phyloP scores from a whole-genome alignment of 192 early-diverging fungal genomes.

The Coemansia sp. region DNA sequence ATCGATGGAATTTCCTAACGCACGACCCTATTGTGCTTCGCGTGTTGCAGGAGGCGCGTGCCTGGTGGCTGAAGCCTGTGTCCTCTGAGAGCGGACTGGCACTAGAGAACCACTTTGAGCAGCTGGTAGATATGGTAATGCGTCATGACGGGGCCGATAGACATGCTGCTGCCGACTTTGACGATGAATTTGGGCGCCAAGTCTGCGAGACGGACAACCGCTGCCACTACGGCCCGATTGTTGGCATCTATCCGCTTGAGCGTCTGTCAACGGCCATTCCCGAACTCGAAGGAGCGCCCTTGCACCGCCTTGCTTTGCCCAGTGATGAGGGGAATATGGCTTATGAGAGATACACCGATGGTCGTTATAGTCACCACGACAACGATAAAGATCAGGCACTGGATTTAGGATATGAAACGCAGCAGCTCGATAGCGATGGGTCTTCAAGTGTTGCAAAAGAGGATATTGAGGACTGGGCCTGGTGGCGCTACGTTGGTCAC shows the following conservation, averaged over 20 bases:
- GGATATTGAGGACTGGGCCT: slow-evolving; percentile 33
- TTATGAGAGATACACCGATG: background rate
- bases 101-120: slow-evolving; percentile 28
- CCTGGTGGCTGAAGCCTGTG: slow-evolving; percentile 32
- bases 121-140: slow-evolving; percentile 23
- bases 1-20: slow-evolving; percentile 46
- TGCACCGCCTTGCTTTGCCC: slow-evolving; percentile 21
- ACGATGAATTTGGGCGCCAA: slow-evolving; percentile 1
- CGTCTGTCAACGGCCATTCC: slow-evolving; percentile 12
- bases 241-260: slow-evolving; percentile 37
- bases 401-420: background rate
- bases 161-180: slow-evolving; percentile 1
- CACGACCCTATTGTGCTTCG: slow-evolving; percentile 42
- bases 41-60: slow-evolving; percentile 44
- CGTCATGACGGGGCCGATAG: slow-evolving; percentile 17
- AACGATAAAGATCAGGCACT: background rate
- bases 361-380: background rate
- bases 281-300: slow-evolving; percentile 21
- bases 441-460: background rate
- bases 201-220: slow-evolving; percentile 14
- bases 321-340: slow-evolving; percentile 7
- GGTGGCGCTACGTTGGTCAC: slow-evolving; percentile 53
- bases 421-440: background rate
- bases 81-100: slow-evolving; percentile 10
- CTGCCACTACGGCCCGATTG: slow-evolving; percentile 25